Conservation (phyloP, 768 basidiomycete genomes). For the Baorangia bicolor region DNA sequence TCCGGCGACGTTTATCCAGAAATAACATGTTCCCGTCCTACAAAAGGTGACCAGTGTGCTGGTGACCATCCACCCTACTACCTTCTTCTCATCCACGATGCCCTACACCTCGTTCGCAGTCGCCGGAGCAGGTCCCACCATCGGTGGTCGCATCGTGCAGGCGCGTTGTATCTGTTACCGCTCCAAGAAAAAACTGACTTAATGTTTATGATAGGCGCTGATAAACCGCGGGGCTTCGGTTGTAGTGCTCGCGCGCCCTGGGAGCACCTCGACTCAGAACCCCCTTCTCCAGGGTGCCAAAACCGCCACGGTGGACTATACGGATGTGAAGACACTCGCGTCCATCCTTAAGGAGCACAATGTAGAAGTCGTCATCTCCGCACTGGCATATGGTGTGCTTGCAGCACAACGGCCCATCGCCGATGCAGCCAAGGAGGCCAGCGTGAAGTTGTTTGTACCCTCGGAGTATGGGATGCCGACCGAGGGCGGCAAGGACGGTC, state of each 20-base stretch:
- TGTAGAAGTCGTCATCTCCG: slow-evolving; percentile 36
- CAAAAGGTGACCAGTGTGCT: neutral
- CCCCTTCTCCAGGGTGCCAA: slow-evolving; percentile 27
- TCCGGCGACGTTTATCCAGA: neutral
- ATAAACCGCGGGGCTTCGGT: slow-evolving; percentile 23
- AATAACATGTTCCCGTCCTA: slow-evolving; percentile 3
- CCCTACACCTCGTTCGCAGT: slow-evolving; percentile 37
- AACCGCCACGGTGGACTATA: slow-evolving; percentile 29
- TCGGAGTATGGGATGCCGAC: slow-evolving; percentile 39
- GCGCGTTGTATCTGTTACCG: slow-evolving; percentile 2
- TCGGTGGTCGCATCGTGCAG: slow-evolving; percentile 35
- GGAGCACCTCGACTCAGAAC: slow-evolving; percentile 18
- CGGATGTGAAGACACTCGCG: slow-evolving; percentile 23
- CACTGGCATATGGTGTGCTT: slow-evolving; percentile 30
- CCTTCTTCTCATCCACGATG: slow-evolving; percentile 14
- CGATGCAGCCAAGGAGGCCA: slow-evolving; percentile 37
- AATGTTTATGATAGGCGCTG: slow-evolving; percentile 20
- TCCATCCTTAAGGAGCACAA: slow-evolving; percentile 32
- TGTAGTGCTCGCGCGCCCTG: slow-evolving; percentile 23
- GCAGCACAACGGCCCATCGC: slow-evolving; percentile 28
- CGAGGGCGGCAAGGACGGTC: slow-evolving; percentile 30
- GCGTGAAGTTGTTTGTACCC: slow-evolving; percentile 40
- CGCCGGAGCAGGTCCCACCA: slow-evolving; percentile 35
- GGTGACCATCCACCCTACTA: neutral
- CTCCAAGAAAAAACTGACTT: neutral